Evolutionary conservation across 192 early-diverging fungal genomes (phyloP), one percentile per base, ranked within the genome.

Genomic region (Backusella sp.): DNA sequence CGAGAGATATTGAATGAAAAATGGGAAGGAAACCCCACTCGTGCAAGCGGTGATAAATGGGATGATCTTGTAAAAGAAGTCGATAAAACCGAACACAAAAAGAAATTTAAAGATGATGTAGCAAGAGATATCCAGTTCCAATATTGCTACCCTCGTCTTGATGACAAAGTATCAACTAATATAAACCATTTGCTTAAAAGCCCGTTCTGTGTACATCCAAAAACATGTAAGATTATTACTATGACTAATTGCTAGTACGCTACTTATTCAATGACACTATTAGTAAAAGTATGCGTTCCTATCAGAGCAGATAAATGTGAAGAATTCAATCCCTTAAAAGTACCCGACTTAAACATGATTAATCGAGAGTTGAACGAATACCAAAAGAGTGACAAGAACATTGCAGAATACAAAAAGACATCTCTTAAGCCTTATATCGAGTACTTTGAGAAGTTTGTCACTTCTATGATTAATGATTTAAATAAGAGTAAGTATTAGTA

Each of bases 201-300:
- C 77, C 97, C 97, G 7, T 98, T 99, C 81, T 99, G 96, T 84
- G 92, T 97, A 26, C 97, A 99, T 76, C 97, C 97, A 23, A 95
- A 94, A 80, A 97, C 96, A 11, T 93, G 96, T 90, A 86, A 77
- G 76, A 59, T 28, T 21, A n/a, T 37, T 7, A 32, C 44, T 56
- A 6, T 21, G 2, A 21, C 19, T 21, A 56, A 56, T 35, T 0
- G 14, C 17, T 53, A 15, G 12, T 3, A 19, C 6, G 12, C 6
- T 28, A 14, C 23, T 68, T 6, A 17, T 8, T 14, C 26, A 32
- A 32, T 32, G 2, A 32, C 32, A 3, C 19, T 0, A 66, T 37
- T 73, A 94, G 93, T 91, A 32, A 87, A 92, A 32, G 95, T 99
- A 14, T 98, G 96, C 85, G 94, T 97, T n/a, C 97, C 97, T 2